Percentiles rank a stretch among this genome's conserved stretches.
phyloP scores from a whole-genome alignment of 352 stramenopile genomes.

The Pythium aphanidermatum region DNA sequence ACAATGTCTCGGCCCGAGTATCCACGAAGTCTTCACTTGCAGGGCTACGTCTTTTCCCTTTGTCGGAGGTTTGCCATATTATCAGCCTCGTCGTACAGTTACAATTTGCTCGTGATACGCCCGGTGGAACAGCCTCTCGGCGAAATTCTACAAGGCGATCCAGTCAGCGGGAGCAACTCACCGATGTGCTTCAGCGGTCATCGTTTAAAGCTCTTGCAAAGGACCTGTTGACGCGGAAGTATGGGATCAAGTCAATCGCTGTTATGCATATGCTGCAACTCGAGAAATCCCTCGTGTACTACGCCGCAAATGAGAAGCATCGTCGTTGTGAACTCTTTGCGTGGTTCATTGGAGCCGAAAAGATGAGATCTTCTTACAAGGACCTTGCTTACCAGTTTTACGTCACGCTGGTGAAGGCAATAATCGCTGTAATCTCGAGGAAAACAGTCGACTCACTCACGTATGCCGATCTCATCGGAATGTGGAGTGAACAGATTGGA shows the following conservation, averaged over 20 bases:
- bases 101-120: constrained; percentile 47
- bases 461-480: constrained; percentile 34
- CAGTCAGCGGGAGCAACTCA: constrained; percentile 19
- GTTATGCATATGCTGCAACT: constrained; percentile 64
- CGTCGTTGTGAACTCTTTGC: constrained; percentile 53
- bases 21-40: constrained; percentile 25
- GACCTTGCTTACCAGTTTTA: constrained; percentile 61
- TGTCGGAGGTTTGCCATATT: constrained; percentile 55
- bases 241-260: constrained; percentile 70
- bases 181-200: constrained; percentile 26
- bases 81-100: constrained; percentile 55
- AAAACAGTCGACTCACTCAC: constrained; percentile 25
- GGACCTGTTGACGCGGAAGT: constrained; percentile 58
- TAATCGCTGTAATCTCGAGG: constrained; percentile 33
- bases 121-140: constrained; percentile 10
- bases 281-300: constrained; percentile 59
- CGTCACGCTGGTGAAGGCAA: constrained; percentile 37
- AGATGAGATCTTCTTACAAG: constrained; percentile 28
- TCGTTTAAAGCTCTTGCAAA: constrained; percentile 58
- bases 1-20: constrained; percentile 1
- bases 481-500: constrained; percentile 64
- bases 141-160: constrained; percentile 11
- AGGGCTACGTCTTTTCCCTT: constrained; percentile 37
- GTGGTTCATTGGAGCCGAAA: constrained; percentile 63
- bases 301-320: constrained; percentile 35